These are phyloP conservation scores for Cytospora schulzeri DNA, from an alignment of 2,329 filamentous ascomycete species.

Conservation along the genomic window DNA sequence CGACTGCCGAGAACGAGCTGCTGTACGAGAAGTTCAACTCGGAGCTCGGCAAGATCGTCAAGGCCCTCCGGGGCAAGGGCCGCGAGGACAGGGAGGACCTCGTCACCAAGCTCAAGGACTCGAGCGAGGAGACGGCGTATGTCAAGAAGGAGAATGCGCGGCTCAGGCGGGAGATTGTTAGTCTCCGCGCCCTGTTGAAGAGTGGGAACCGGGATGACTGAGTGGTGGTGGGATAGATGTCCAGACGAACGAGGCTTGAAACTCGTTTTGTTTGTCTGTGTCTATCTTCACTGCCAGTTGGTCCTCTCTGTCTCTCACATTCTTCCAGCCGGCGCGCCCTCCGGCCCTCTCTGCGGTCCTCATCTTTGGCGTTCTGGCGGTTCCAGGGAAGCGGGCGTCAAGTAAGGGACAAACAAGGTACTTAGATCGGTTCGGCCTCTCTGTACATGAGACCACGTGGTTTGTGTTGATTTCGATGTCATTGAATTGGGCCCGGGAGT, in stretches of 20 bases:
- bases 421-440: not conserved
- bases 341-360: not conserved
- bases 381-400: not conserved
- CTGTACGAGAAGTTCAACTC: constrained; percentile 90
- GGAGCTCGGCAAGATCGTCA: constrained; percentile 83
- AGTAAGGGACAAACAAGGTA: not conserved
- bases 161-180: constrained; percentile 79
- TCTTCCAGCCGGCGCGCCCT: not conserved
- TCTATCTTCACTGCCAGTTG: not conserved
- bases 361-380: constrained; percentile 5
- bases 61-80: constrained; percentile 70
- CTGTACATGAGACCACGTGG: constrained; percentile 7
- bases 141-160: constrained; percentile 84
- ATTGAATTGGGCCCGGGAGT: not conserved
- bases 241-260: not conserved
- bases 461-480: constrained; percentile 4
- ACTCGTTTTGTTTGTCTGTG: no score
- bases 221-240: not conserved
- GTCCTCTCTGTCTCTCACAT: not conserved
- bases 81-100: constrained; percentile 81
- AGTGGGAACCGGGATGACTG: constrained; percentile 35
- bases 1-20: constrained; percentile 87
- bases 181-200: constrained; percentile 60
- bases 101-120: constrained; percentile 68
- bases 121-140: constrained; percentile 74